Evolutionary conservation across 2,329 filamentous ascomycete genomes (phyloP).

Genomic region (Ophiostoma montium): DNA sequence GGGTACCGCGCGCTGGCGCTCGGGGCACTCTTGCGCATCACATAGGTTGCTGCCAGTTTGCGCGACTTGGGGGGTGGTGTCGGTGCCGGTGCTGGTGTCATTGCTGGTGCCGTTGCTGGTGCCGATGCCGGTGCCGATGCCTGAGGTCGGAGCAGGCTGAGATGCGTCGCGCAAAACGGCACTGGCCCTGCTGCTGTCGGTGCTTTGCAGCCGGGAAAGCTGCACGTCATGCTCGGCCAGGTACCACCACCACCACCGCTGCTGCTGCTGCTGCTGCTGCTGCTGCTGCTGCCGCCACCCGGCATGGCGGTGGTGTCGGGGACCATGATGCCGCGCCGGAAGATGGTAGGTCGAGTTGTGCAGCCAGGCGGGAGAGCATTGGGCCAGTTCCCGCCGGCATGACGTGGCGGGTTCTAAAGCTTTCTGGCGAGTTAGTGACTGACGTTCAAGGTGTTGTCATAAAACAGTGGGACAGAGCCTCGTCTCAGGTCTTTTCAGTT

Average conservation of each 20-base stretch:
- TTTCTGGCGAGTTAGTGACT: neutral
- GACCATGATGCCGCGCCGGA: neutral
- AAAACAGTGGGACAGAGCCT: neutral
- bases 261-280: neutral
- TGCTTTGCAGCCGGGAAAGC: neutral
- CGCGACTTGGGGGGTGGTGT: neutral
- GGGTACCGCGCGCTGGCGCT: neutral
- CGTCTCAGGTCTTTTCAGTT: constrained; percentile 70
- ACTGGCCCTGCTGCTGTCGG: neutral
- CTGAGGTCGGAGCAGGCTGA: neutral
- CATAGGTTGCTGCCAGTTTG: neutral
- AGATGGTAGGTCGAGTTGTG: neutral
- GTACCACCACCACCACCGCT: neutral
- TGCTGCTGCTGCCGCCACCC: neutral
- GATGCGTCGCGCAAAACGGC: neutral
- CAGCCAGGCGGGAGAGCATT: constrained; percentile 2
- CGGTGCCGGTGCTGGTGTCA: too few relatives aligned
- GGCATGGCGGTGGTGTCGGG: neutral
- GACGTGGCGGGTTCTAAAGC: neutral
- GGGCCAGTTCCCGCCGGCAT: neutral
- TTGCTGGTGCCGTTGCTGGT: too few relatives aligned
- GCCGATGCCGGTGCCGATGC: too few relatives aligned
- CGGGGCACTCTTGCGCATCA: constrained; percentile 4
- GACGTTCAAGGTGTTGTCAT: neutral
- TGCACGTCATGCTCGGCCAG: neutral